These are phyloP conservation scores for Tylopilus balloui DNA, from an alignment of 768 basidiomycete genomes.

Conservation along the genomic window DNA sequence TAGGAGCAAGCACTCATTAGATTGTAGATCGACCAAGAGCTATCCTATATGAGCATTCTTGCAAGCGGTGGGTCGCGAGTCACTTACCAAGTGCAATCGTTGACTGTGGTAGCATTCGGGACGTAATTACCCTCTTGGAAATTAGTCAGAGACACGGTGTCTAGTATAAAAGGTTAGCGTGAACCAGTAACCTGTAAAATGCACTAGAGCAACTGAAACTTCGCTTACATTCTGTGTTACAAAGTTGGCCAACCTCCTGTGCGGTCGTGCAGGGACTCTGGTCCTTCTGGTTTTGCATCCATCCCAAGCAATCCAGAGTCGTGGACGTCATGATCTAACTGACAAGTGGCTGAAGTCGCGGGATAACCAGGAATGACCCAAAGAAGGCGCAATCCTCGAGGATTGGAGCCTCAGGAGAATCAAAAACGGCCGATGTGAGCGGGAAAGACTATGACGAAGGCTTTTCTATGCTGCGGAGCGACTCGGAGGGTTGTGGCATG, in stretches of 20 bases:
- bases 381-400: background rate
- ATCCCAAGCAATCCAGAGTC: constrained; percentile 6
- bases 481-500: constrained; percentile 3
- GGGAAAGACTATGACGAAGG: background rate
- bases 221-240: constrained; percentile 15
- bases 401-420: background rate
- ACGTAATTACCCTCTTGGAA: constrained; percentile 20
- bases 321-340: constrained; percentile 5
- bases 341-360: background rate
- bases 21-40: constrained; percentile 31
- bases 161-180: constrained; percentile 6
- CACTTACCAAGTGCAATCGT: constrained; percentile 24
- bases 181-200: background rate
- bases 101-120: constrained; percentile 15
- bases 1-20: constrained; percentile 26
- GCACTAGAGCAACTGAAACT: background rate
- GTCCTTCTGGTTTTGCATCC: constrained; percentile 9
- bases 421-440: background rate
- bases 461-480: constrained; percentile 2
- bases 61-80: background rate
- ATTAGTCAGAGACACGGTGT: constrained; percentile 8
- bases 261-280: constrained; percentile 18
- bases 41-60: constrained; percentile 6
- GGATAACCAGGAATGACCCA: background rate
- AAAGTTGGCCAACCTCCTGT: constrained; percentile 18